Base-by-base conservation (phyloP, 495 filamentous ascomycete species). In the Penicillium simplicissimum region DNA sequence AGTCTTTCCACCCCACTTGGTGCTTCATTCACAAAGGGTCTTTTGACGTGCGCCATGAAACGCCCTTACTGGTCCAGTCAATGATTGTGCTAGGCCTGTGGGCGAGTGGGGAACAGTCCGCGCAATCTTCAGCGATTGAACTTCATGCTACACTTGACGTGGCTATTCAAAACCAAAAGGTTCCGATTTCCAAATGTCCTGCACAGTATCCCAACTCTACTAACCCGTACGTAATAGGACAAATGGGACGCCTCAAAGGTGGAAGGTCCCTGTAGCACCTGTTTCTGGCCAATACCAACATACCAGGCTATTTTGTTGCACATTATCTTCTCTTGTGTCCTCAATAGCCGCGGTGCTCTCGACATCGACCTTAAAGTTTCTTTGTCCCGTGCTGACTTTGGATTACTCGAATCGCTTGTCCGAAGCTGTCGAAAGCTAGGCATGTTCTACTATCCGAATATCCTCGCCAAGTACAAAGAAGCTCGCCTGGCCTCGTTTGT, bases 261-360 rank as follows among this genome's bases (percentile, higher is more conserved):
- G 34, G 59, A 67, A 1, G 45, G 43, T 13, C 53, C 38, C 8
- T 55, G 52, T 17, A 64, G 37, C 53, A n/a, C 58, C 37, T 70
- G 57, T 21, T 38, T n/a, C 23, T 76, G 71, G 71, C 74, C 72
- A 25, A 64, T 74, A 13, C 13, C 74, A 0, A 69, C 65, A 11
- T 76, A 71, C 48, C 72, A 76, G 55, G 68, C 66, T 15, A 71
- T 74, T 28, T 47, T 76, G 33, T 40, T 76, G 5, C 72, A 74
- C 25, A 57, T 71, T 6, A 71, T 74, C 9, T 69, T 70, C 45
- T 56, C 67, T 34, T 8, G 66, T 8, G 23, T 71, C 0, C 15
- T 52, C 4, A 57, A 59, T 35, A 17, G 37, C 31, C 19, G n/a
- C 13, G 21, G 19, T n/a, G 6, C 23, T 17, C 5, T 71, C 2